Conservation (phyloP, 257 asterid species). For the Solanum infundibuliforme region DNA sequence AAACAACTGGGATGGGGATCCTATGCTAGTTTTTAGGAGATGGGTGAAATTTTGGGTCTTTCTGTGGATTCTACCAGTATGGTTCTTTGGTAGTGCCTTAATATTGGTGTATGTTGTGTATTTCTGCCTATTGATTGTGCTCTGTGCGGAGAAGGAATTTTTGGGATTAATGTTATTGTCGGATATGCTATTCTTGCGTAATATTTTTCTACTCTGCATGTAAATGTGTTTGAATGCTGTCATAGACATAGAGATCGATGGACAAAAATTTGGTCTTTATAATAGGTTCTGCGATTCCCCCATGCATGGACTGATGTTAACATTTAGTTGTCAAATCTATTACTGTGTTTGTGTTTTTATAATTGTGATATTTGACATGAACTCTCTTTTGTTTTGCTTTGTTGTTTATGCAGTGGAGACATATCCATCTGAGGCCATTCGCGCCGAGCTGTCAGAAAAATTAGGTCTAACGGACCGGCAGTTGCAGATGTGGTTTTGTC, state of each 20-base stretch:
- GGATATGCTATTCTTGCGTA: not conserved
- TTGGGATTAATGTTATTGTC: not conserved
- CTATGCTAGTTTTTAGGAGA: not conserved
- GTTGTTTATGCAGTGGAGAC: slow-evolving; percentile 58
- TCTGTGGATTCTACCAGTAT: not conserved
- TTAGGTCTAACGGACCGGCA: slow-evolving; percentile 81
- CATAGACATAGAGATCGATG: not conserved
- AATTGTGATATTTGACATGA: not conserved
- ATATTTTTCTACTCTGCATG: not conserved
- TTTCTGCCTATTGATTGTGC: not conserved
- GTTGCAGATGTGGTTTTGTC: slow-evolving; percentile 99
- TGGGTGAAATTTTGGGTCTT: not conserved
- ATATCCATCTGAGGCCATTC: slow-evolving; percentile 85
- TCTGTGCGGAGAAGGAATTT: not conserved
- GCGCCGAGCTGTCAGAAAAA: slow-evolving; percentile 69
- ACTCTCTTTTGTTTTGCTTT: not conserved
- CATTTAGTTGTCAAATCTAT: not conserved
- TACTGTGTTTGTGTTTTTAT: not conserved
- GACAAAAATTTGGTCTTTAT: not conserved
- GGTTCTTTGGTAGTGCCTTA: not conserved
- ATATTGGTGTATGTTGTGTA: not conserved
- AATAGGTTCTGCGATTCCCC: not conserved
- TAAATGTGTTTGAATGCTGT: not conserved
- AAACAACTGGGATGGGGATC: not conserved
- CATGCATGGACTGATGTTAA: not conserved